Evolutionary conservation across 257 asterid species (phyloP).

Genomic region (Rhazya stricta): DNA sequence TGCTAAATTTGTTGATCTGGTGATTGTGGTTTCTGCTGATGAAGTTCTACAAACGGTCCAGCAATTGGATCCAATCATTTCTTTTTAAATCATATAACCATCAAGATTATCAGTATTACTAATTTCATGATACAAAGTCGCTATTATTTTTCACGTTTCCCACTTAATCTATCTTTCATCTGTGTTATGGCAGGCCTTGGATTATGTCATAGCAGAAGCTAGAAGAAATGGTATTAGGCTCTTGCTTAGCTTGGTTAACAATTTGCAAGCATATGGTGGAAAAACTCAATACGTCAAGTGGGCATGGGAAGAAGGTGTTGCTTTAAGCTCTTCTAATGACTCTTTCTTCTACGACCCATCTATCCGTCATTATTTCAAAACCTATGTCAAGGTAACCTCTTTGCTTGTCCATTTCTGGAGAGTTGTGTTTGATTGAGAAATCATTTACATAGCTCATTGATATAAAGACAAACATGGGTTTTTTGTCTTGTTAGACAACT

Average conservation of each 20-base stretch:
- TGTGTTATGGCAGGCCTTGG: constrained; percentile 63
- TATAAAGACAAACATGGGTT: background rate
- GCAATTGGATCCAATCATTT: background rate
- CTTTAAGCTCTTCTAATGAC: constrained; percentile 88
- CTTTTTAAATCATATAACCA: background rate
- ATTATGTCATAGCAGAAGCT: constrained; percentile 89
- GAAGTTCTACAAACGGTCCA: background rate
- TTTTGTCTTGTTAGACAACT: constrained; percentile 19
- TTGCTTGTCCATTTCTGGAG: constrained; percentile 2
- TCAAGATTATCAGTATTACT: background rate
- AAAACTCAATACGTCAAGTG: constrained; percentile 93
- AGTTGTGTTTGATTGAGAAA: background rate
- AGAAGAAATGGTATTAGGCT: constrained; percentile 68
- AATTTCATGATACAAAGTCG: background rate
- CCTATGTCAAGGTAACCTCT: constrained; percentile 67
- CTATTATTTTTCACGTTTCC: background rate
- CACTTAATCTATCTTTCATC: background rate
- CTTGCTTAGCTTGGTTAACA: constrained; percentile 73
- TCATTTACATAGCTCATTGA: background rate
- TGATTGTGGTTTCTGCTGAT: background rate
- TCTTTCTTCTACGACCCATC: constrained; percentile 97
- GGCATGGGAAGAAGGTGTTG: constrained; percentile 99
- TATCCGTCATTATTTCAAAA: constrained; percentile 80
- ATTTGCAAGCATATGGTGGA: constrained; percentile 96
- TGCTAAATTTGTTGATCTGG: constrained; percentile 7